A percentile compares a stretch with the other conserved stretches of the same genome.
These are phyloP conservation scores for Suillus decipiens DNA, from an alignment of 768 basidiomycete genomes.

Conservation along the genomic window DNA sequence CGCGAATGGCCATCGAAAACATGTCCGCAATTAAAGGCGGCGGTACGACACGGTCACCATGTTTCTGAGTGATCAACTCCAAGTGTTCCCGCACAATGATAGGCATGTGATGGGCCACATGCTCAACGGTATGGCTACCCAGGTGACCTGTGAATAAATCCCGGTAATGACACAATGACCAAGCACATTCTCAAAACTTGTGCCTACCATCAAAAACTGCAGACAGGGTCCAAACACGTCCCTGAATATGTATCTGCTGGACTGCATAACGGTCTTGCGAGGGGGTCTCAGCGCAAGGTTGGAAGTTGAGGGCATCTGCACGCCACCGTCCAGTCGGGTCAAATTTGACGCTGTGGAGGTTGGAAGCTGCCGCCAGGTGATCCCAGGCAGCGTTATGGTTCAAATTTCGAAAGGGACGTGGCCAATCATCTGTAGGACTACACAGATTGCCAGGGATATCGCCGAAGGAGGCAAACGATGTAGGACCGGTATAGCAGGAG, in stretches of 20 bases:
- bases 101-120: conserved; percentile 67
- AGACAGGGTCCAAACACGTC: conserved; percentile 61
- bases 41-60: conserved; percentile 40
- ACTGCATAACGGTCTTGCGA: conserved; percentile 70
- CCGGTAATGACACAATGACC: conserved; percentile 4
- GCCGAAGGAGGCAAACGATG: conserved; percentile 51
- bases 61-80: conserved; percentile 40
- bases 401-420: conserved; percentile 55
- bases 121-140: conserved; percentile 69
- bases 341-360: conserved; percentile 48
- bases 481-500: conserved; percentile 18
- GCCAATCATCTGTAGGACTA: conserved; percentile 68
- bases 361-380: conserved; percentile 50
- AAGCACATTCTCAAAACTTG: conserved; percentile 9
- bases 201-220: conserved; percentile 69
- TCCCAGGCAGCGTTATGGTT: conserved; percentile 54
- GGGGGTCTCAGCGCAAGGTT: conserved; percentile 53
- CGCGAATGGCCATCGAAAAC: conserved; percentile 56
- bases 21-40: conserved; percentile 55
- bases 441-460: conserved; percentile 65
- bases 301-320: conserved; percentile 69
- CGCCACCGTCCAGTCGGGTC: conserved; percentile 38
- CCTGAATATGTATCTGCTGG: conserved; percentile 55
- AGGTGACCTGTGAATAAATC: conserved; percentile 51
- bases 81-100: conserved; percentile 66